Base-by-base conservation (phyloP, 441 rosid genomes). In the Croton laevigatus region DNA sequence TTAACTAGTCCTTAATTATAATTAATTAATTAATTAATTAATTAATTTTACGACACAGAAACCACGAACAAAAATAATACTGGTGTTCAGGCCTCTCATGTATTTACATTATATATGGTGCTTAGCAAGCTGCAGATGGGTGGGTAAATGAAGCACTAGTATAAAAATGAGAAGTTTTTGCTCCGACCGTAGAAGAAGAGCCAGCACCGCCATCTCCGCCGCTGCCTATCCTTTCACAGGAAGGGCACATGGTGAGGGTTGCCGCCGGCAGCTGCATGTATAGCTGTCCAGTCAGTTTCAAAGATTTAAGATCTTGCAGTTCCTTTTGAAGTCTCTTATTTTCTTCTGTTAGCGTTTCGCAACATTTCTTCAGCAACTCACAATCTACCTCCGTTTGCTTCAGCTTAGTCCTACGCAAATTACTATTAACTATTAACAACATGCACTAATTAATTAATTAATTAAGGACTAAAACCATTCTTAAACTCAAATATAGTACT, bases 361-460 rank as follows among this genome's bases (percentile, higher is more conserved):
- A 92, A 73, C 89, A 88, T 78, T 82, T 88, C 88, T 83, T 94
- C 73, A 94, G 76, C 37, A 86, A 76, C 78, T 90, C 94, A 69
- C 89, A 90, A 42, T 92, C 96, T 52, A 83, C 88, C 71, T 92
- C 99, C 5, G 94, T 94, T 59, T 94, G 98, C 86, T 94, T 94
- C 83, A 94, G 83, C 85, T 92, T 94, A 53, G 91, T 94, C 96
- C 99, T 94, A 40, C 10, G 9, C 44, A 40, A 40, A 40, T 40
- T 6, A 40, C 32, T 27, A 27, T 27, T 27, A 40, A 40, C 10
- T 6, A 40, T 40, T 40, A 40, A 40, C 44, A 40, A 40, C 44
- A 40, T 40, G 44, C 44, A 6, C 44, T 7, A 40, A 40, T 40
- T 40, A 40, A 40, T 38, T 38, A 38, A 38, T 40, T 40, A 7